phyloP scores from a whole-genome alignment of 1,284 basidiomycete species.

The Mycena sp. region DNA sequence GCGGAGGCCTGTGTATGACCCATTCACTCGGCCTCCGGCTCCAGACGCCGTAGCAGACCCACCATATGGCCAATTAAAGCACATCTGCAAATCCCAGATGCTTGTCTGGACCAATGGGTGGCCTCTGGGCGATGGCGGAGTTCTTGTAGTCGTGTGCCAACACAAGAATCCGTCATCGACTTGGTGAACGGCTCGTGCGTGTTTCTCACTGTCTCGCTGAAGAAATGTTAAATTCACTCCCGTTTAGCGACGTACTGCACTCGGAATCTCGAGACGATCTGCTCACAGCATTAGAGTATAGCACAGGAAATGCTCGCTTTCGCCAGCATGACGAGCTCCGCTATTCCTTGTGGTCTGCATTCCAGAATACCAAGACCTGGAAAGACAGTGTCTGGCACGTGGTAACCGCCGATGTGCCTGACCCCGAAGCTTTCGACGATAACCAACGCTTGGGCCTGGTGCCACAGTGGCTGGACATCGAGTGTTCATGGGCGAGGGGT shows the following conservation, averaged over 20 bases:
- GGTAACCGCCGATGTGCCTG: constrained; percentile 27
- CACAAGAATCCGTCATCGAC: constrained; percentile 28
- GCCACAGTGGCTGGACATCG: constrained; percentile 25
- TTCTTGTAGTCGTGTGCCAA: constrained; percentile 15
- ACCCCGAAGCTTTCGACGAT: constrained; percentile 21
- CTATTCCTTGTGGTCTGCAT: constrained; percentile 26
- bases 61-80: constrained; percentile 23
- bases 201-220: background rate
- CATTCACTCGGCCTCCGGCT: constrained; percentile 21
- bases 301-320: constrained; percentile 24
- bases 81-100: constrained; percentile 20
- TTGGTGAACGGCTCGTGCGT: constrained; percentile 33
- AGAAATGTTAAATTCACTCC: background rate
- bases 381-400: constrained; percentile 26
- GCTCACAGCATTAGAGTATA: constrained; percentile 2
- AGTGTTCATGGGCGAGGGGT: constrained; percentile 19
- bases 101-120: constrained; percentile 28
- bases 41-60: constrained; percentile 23
- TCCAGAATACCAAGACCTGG: constrained; percentile 21
- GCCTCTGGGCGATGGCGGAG: constrained; percentile 22
- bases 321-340: constrained; percentile 32
- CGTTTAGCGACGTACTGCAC: constrained; percentile 25
- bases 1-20: constrained; percentile 15
- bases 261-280: constrained; percentile 16
- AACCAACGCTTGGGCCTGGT: constrained; percentile 19